phyloP scores from a whole-genome alignment of 192 early-diverging fungal genomes.

The Ramicandelaber brevisporus region DNA sequence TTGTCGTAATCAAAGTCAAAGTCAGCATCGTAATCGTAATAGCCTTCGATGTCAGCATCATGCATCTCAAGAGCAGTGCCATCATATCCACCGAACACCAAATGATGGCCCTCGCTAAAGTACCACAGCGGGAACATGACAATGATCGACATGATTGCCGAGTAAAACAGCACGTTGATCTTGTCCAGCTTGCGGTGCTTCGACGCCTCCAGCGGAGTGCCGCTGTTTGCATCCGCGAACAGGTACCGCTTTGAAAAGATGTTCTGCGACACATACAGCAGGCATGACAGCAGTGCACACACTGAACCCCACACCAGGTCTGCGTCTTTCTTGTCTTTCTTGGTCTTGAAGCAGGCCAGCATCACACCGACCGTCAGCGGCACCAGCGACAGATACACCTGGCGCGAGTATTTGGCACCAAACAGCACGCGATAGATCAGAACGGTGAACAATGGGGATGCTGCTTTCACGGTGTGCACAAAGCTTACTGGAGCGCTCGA shows the following conservation, averaged over 20 bases:
- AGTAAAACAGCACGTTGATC: constrained; percentile 66
- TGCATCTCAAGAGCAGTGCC: too few relatives aligned
- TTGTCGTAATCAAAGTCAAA: too few relatives aligned
- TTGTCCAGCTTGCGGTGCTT: constrained; percentile 57
- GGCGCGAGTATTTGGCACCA: constrained; percentile 29
- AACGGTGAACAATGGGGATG: constrained; percentile 74
- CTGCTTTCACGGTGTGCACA: constrained; percentile 76
- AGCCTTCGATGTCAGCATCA: too few relatives aligned
- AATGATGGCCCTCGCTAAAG: constrained; percentile 32
- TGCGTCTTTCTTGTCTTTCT: too few relatives aligned
- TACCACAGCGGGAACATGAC: constrained; percentile 64
- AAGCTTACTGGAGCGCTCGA: constrained; percentile 53
- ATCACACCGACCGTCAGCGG: constrained; percentile 73
- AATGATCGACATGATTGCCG: constrained; percentile 37
- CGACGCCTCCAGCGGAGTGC: constrained; percentile 8
- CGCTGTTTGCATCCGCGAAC: constrained; percentile 17
- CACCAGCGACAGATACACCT: constrained; percentile 50
- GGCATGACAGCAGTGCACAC: constrained; percentile 41
- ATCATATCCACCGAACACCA: too few relatives aligned
- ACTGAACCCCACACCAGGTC: too few relatives aligned
- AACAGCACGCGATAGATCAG: constrained; percentile 44
- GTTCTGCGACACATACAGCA: constrained; percentile 73
- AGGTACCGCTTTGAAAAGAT: constrained; percentile 65
- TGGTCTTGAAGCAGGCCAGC: constrained; percentile 59
- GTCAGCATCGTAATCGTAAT: too few relatives aligned